These are phyloP conservation scores for Cryptococcus jaspeensis DNA, from an alignment of 1,284 basidiomycete species.

Conservation along the genomic window DNA sequence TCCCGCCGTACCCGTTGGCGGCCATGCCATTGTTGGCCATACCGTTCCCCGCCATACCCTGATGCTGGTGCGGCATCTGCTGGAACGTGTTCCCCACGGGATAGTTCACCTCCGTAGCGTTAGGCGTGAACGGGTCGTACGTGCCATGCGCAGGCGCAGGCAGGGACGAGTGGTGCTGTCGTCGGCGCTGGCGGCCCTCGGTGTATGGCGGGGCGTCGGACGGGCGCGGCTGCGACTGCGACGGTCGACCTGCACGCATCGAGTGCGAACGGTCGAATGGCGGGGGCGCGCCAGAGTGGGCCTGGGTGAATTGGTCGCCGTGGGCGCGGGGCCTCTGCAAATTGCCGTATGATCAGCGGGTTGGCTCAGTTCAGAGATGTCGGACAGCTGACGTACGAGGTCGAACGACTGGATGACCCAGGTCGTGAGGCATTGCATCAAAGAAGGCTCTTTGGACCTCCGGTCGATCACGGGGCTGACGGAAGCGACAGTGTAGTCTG, in stretches of 20 bases:
- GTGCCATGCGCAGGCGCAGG: not conserved
- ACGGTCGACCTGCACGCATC: too few species aligned
- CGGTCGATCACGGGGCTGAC: slow-evolving; percentile 38
- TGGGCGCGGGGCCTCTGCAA: slow-evolving; percentile 4
- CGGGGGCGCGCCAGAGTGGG: not conserved
- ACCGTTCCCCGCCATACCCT: not conserved
- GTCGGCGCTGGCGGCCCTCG: not conserved
- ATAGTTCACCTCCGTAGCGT: too few species aligned
- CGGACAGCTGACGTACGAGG: too few species aligned
- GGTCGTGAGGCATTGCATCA: slow-evolving; percentile 43
- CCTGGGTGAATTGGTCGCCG: not conserved
- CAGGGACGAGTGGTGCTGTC: not conserved
- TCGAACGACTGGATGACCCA: slow-evolving; percentile 44
- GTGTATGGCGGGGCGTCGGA: slow-evolving; percentile 5
- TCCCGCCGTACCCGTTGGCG: not conserved
- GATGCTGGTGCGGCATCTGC: too few species aligned
- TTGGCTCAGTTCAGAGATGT: too few species aligned
- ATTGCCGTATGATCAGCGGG: not conserved
- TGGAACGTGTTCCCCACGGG: too few species aligned
- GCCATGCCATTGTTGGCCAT: not conserved
- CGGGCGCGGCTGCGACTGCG: not conserved
- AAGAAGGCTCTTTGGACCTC: slow-evolving; percentile 30
- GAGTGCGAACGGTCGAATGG: not conserved
- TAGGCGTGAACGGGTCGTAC: not conserved
- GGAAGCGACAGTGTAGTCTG: slow-evolving; percentile 30